These are phyloP conservation scores for Mycena polygramma DNA, from an alignment of 768 basidiomycete genomes.

Conservation along the genomic window DNA sequence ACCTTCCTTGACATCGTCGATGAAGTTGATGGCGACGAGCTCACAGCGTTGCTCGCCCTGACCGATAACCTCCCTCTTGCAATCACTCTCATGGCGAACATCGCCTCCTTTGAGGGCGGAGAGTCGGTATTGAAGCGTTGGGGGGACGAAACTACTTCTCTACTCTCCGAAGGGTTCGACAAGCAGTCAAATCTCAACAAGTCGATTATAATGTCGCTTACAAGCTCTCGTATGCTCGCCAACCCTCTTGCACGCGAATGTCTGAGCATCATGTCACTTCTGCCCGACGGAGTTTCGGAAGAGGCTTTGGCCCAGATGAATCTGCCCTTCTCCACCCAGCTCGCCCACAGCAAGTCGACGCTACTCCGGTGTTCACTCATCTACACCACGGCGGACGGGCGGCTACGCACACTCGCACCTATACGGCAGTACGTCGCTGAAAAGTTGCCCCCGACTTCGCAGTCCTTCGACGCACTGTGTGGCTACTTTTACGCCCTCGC, in stretches of 20 bases:
- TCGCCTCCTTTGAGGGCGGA: neutral
- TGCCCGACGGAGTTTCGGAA: slow-evolving; percentile 15
- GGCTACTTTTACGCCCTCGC: slow-evolving; percentile 17
- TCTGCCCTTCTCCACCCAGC: slow-evolving; percentile 12
- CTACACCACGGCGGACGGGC: neutral
- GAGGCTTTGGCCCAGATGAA: slow-evolving; percentile 3
- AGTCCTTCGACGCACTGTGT: slow-evolving; percentile 9
- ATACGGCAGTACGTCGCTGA: slow-evolving; percentile 18
- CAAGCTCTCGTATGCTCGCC: slow-evolving; percentile 18
- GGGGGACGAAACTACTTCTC: slow-evolving; percentile 15
- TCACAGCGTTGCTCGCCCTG: neutral
- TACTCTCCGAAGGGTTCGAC: slow-evolving; percentile 24
- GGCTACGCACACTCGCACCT: slow-evolving; percentile 12
- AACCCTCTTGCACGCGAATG: slow-evolving; percentile 8
- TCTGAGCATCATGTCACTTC: slow-evolving; percentile 22
- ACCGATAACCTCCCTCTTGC: slow-evolving; percentile 11
- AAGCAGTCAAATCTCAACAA: slow-evolving; percentile 22
- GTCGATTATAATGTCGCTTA: slow-evolving; percentile 23
- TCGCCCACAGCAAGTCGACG: slow-evolving; percentile 11
- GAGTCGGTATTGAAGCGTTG: slow-evolving; percentile 10
- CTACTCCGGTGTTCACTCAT: slow-evolving; percentile 21
- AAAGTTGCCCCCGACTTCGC: neutral
- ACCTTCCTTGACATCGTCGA: slow-evolving; percentile 23
- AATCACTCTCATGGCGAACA: slow-evolving; percentile 3
- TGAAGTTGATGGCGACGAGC: neutral